Conservation (phyloP, 2,329 filamentous ascomycete genomes). For the Alternaria viburni region DNA sequence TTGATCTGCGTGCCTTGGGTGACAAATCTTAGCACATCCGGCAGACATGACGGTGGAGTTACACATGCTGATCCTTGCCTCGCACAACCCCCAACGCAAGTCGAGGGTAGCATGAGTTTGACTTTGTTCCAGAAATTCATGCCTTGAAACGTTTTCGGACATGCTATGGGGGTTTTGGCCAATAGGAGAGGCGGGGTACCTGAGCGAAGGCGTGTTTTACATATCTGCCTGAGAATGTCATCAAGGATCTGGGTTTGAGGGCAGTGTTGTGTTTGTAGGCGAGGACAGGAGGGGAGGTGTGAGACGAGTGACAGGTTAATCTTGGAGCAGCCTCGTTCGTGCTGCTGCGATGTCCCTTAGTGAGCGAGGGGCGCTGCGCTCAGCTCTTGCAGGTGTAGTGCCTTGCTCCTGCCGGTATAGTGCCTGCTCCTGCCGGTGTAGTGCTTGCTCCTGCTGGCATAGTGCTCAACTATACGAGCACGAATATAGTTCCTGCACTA, state of each 20-base stretch:
- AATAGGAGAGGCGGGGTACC: conserved; percentile 4
- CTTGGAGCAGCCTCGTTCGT: background rate
- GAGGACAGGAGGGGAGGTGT: background rate
- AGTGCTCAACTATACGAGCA: background rate
- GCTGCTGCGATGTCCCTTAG: background rate
- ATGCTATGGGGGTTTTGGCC: background rate
- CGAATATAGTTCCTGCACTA: background rate
- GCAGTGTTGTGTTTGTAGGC: background rate
- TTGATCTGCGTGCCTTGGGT: background rate
- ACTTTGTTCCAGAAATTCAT: background rate
- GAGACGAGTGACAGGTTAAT: background rate
- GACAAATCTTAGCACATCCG: background rate
- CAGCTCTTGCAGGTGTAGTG: background rate
- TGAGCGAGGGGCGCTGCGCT: background rate
- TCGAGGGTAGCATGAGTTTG: conserved; percentile 1
- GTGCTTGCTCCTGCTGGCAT: background rate
- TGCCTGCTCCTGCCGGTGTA: background rate
- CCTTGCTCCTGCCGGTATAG: background rate
- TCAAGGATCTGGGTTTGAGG: background rate
- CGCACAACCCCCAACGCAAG: background rate
- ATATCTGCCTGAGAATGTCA: background rate
- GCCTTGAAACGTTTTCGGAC: conserved; percentile 3
- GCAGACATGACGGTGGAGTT: background rate
- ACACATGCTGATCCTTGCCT: background rate
- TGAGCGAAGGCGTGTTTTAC: background rate